Evolutionary conservation across 2,329 filamentous ascomycete species (phyloP).

Genomic region (Alternaria brassicae): DNA sequence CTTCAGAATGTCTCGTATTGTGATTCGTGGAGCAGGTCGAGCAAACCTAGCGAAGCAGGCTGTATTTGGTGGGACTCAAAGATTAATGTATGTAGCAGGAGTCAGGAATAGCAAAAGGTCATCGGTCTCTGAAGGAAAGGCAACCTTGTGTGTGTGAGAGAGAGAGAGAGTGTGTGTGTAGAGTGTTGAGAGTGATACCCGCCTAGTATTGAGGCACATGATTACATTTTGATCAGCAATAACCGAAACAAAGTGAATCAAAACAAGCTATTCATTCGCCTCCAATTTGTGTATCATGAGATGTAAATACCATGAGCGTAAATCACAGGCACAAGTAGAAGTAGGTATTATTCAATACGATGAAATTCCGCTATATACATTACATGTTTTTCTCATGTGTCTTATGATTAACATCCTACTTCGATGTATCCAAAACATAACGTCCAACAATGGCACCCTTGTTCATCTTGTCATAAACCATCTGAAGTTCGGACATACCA

Average conservation of each 20-base stretch:
- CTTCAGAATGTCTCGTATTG: neutral
- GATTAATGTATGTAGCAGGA: neutral
- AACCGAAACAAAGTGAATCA: neutral
- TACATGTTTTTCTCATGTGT: neutral
- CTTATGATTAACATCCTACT: conserved; percentile 24
- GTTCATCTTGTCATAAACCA: conserved; percentile 76
- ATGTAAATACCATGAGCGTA: neutral
- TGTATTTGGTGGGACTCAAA: neutral
- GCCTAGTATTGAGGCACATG: neutral
- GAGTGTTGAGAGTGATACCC: neutral
- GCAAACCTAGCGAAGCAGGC: neutral
- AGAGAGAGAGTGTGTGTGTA: neutral
- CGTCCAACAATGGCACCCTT: conserved; percentile 76
- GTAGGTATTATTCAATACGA: neutral
- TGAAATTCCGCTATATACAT: conserved; percentile 17
- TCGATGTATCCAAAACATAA: conserved; percentile 75
- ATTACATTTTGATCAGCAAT: neutral
- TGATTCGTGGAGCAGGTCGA: neutral
- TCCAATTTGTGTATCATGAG: neutral
- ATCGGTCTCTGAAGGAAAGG: neutral
- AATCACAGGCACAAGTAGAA: neutral
- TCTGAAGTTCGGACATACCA: conserved; percentile 78
- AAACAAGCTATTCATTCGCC: neutral
- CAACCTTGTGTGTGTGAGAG: too few species aligned
- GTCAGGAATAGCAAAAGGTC: neutral